Conservation (phyloP, 495 filamentous ascomycete species). For the Bathelium albidoporum region DNA sequence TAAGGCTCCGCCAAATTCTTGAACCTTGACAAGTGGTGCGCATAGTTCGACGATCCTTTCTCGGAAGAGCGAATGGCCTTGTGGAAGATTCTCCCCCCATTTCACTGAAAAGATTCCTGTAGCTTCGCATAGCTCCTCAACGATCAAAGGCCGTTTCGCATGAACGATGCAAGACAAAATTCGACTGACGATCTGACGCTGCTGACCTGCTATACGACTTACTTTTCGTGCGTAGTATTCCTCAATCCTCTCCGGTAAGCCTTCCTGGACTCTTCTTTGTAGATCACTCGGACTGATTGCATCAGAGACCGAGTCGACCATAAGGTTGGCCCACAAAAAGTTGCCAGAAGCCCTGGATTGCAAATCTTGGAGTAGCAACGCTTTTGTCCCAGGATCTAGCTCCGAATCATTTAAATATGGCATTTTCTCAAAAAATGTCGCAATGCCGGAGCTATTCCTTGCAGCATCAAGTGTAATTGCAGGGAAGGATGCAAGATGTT, state of each 20-base stretch:
- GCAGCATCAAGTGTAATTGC: not conserved
- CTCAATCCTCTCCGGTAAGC: conserved; percentile 10
- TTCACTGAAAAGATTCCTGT: not conserved
- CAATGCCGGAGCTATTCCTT: not conserved
- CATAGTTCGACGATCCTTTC: conserved; percentile 3
- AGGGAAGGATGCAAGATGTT: not conserved
- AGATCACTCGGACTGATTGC: conserved; percentile 11
- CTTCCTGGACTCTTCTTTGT: conserved; percentile 13
- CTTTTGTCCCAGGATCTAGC: conserved; percentile 3
- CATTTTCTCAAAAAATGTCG: not conserved
- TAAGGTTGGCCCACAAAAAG: conserved; percentile 17
- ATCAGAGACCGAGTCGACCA: conserved; percentile 11
- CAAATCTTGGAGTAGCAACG: not conserved
- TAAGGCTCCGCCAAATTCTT: not conserved
- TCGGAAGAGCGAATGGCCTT: not conserved
- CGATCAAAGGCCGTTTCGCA: conserved; percentile 2
- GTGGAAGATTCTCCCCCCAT: not conserved
- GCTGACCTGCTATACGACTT: not conserved
- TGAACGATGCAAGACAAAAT: conserved; percentile 6
- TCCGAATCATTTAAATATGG: not conserved
- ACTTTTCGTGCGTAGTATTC: conserved; percentile 4
- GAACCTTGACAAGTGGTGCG: not conserved
- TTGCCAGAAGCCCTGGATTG: conserved; percentile 4
- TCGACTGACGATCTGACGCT: not conserved
- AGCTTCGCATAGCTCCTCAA: conserved; percentile 5